Evolutionary conservation across 2,329 filamentous ascomycete genomes (phyloP).

Genomic region (Eutypa lata): DNA sequence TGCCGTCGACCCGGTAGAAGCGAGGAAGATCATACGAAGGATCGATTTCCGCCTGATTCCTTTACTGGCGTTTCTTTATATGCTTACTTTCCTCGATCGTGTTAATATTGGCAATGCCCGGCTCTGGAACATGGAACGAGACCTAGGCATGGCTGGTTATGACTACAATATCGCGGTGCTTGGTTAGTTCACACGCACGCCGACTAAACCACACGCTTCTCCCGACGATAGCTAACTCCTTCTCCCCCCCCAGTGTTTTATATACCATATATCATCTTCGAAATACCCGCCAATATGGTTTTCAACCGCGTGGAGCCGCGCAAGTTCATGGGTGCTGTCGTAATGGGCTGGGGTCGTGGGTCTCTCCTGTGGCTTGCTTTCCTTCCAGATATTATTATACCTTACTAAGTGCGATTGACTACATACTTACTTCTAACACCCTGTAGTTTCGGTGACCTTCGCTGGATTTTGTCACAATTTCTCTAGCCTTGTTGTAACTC

Average conservation of each 20-base stretch:
- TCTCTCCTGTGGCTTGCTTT: not conserved
- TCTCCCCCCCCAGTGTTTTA: constrained; percentile 20
- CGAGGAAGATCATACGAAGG: constrained; percentile 15
- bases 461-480: constrained; percentile 25
- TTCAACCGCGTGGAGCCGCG: constrained; percentile 28
- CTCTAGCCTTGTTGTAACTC: constrained; percentile 20
- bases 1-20: constrained; percentile 10
- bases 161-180: constrained; percentile 27
- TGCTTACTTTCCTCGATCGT: constrained; percentile 23
- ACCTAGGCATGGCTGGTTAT: constrained; percentile 25
- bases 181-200: constrained; percentile 6
- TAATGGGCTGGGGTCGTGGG: constrained; percentile 28
- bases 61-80: constrained; percentile 22
- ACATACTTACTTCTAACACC: too few relatives aligned
- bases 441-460: constrained; percentile 19
- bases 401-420: not conserved
- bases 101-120: constrained; percentile 29
- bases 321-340: constrained; percentile 21
- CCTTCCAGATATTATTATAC: not conserved
- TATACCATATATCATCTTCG: constrained; percentile 30
- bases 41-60: constrained; percentile 23
- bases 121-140: constrained; percentile 28
- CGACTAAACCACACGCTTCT: too few relatives aligned
- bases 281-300: constrained; percentile 27
- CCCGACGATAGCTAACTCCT: not conserved